These are phyloP conservation scores for Termitomyces sp. DNA, from an alignment of 768 basidiomycete species.

Conservation along the genomic window DNA sequence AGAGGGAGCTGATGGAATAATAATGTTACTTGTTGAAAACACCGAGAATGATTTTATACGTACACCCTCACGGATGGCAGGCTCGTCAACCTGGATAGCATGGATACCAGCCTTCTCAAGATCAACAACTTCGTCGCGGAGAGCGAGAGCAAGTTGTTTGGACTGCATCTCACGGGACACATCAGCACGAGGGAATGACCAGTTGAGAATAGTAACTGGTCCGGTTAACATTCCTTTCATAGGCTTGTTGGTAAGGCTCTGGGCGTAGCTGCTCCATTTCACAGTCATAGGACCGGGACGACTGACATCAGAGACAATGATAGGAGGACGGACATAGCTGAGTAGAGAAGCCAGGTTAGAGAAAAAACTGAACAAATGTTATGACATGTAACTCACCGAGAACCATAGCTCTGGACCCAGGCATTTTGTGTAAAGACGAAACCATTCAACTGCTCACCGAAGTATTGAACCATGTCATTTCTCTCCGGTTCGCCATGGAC, in stretches of 20 bases:
- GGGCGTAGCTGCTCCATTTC: conserved; percentile 94
- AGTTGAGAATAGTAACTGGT: conserved; percentile 98
- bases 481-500: conserved; percentile 99
- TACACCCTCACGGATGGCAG: conserved; percentile 98
- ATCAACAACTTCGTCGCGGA: conserved; percentile 97
- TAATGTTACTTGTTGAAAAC: conserved; percentile 6
- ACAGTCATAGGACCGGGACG: conserved; percentile 92
- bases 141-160: conserved; percentile 95
- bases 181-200: conserved; percentile 99
- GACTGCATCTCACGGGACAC: conserved; percentile 95
- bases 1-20: conserved; percentile 66
- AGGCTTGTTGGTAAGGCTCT: conserved; percentile 86
- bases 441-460: conserved; percentile 90
- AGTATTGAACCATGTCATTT: conserved; percentile 99
- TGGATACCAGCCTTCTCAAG: conserved; percentile 95
- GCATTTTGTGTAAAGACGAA: conserved; percentile 98
- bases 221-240: conserved; percentile 99
- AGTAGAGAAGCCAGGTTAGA: not conserved
- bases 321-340: conserved; percentile 95
- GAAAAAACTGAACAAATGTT: not conserved
- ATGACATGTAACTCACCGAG: conserved; percentile 53
- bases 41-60: conserved; percentile 20
- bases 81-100: conserved; percentile 99
- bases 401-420: conserved; percentile 99
- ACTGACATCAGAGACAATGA: conserved; percentile 97